Conservation (phyloP, 2,329 filamentous ascomycete species). For the Phialemoniopsis sp. region DNA sequence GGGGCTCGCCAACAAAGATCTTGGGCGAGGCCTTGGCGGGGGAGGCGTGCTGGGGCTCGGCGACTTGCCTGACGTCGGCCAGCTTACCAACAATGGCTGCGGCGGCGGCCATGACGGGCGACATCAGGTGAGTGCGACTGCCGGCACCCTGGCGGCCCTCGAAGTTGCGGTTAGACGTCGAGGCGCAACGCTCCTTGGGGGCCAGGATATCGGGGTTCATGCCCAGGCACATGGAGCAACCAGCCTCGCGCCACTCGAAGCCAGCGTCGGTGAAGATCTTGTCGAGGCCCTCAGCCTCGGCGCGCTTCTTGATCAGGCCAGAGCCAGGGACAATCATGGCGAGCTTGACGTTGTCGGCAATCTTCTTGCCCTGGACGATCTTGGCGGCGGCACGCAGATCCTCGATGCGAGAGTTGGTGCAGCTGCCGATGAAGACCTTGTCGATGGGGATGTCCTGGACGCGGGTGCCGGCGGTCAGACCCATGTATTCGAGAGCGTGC, state of each 20-base stretch:
- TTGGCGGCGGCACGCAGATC: slow-evolving; percentile 84
- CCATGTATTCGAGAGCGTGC: slow-evolving; percentile 94
- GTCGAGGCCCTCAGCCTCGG: slow-evolving; percentile 87
- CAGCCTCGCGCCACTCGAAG: slow-evolving; percentile 97
- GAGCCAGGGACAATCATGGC: slow-evolving; percentile 97
- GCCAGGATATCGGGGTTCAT: slow-evolving; percentile 99
- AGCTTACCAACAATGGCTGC: slow-evolving; percentile 88
- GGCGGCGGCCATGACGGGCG: slow-evolving; percentile 92
- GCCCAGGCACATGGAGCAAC: slow-evolving; percentile 97
- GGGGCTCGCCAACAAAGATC: slow-evolving; percentile 31
- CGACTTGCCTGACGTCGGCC: slow-evolving; percentile 81
- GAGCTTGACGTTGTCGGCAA: slow-evolving; percentile 84
- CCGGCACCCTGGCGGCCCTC: slow-evolving; percentile 92
- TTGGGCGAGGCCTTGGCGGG: slow-evolving; percentile 51
- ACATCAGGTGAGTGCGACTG: slow-evolving; percentile 92
- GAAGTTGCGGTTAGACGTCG: slow-evolving; percentile 95
- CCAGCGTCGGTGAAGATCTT: slow-evolving; percentile 89
- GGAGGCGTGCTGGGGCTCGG: slow-evolving; percentile 53
- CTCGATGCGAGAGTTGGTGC: slow-evolving; percentile 96
- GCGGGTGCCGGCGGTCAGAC: slow-evolving; percentile 75
- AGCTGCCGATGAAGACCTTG: slow-evolving; percentile 97
- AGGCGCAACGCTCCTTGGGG: slow-evolving; percentile 88
- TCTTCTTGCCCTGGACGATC: slow-evolving; percentile 81
- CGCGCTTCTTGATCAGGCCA: slow-evolving; percentile 87
- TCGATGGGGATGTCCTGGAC: slow-evolving; percentile 92